Evolutionary conservation across 176 grass and related monocot genomes (phyloP).

Genomic region (Oryza brachyantha): DNA sequence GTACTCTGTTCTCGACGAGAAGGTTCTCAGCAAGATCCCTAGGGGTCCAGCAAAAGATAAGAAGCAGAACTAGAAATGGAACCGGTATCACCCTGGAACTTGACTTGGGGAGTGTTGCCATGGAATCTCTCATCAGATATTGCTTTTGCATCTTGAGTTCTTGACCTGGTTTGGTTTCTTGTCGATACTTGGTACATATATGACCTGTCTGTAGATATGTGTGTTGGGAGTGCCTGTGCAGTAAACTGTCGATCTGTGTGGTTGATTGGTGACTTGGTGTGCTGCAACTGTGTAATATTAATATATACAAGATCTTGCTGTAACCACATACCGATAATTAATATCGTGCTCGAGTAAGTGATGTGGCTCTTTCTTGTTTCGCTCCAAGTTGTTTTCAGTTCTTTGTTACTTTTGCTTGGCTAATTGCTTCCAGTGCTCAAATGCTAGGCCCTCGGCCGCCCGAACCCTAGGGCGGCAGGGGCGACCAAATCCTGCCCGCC

Average conservation of each 20-base stretch:
- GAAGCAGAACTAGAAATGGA: constrained; percentile 44
- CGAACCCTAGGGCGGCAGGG: no score
- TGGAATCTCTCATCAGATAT: background rate
- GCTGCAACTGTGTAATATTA: background rate
- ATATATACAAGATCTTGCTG: background rate
- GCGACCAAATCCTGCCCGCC: no score
- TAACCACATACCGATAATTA: background rate
- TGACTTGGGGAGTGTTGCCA: background rate
- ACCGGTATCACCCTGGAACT: background rate
- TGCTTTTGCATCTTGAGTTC: background rate
- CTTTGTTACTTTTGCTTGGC: background rate
- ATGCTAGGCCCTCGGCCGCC: background rate
- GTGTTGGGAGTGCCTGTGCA: background rate
- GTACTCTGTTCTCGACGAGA: constrained; percentile 55
- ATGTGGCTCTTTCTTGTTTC: background rate
- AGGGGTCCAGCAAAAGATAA: constrained; percentile 50
- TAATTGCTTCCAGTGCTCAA: background rate
- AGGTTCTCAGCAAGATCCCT: constrained; percentile 82
- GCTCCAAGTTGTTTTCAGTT: background rate
- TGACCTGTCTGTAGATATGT: constrained; percentile 12
- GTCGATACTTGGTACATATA: background rate
- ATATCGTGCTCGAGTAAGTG: background rate
- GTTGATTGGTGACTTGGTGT: background rate
- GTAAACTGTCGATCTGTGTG: background rate
- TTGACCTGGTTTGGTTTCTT: background rate